Evolutionary conservation across 768 basidiomycete genomes (phyloP), one percentile per base, ranked within the genome.

Genomic region (Lentinula aciculospora): DNA sequence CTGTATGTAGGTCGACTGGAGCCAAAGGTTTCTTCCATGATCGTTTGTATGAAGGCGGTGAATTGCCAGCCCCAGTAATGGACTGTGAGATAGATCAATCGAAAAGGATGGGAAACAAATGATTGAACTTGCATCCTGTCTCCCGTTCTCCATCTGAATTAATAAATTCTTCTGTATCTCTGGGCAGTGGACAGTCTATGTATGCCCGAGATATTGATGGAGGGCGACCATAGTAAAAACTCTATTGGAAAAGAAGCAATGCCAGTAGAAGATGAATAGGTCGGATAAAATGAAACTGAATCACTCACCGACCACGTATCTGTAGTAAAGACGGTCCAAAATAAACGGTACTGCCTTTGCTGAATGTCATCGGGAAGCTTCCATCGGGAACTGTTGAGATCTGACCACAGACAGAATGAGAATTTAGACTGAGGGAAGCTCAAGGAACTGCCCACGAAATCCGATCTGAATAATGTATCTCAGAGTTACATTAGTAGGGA

Each of bases 271-370:
- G 10, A 25, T 19, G 8, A 2, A 21, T 13, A 15, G 29, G 32
- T 7, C 39, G 32, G 27, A 42, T 9, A 19, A 6, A 47, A n/a
- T 21, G 53, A 46, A 40, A 23, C 10, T 10, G 10, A 27, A 55
- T 15, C 29, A 61, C 71, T 47, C 63, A 89, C 88, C 37, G 80
- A 68, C 76, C 81, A 82, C 0, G 84, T 83, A 63, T 89, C 88
- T 28, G 80, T 65, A 25, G 73, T 62, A 63, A 85, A 88, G n/a
- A 89, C 66, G 48, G 85, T 81, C 85, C 87, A 91, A 65, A 88
- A 89, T 10, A 85, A 70, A 21, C 73, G 73, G 54, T 74, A 78
- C 17, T 88, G 80, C 56, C 75, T 72, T 58, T 82, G 72, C 17
- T 72, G 66, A 39, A 73, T 67, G 21, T 70, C 67, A 27, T 76